Evolutionary conservation across 768 basidiomycete species (phyloP).

Genomic region (Cyathus striatus): DNA sequence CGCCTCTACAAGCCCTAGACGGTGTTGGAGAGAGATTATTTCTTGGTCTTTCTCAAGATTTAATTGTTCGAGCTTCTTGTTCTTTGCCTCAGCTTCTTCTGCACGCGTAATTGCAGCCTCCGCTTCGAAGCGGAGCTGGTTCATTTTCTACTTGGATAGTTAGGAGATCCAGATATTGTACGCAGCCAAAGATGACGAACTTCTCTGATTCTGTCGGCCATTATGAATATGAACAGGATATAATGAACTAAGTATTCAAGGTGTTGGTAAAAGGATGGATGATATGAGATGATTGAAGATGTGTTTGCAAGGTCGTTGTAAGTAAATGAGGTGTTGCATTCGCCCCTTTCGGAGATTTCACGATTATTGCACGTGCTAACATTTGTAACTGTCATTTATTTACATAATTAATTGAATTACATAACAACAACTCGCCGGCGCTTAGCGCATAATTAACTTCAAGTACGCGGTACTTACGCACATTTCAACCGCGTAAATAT

Average conservation of each 20-base stretch:
- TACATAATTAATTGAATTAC: no score
- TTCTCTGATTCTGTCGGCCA: slow-evolving; percentile 51
- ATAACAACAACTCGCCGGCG: no score
- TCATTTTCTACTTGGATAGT: slow-evolving; percentile 56
- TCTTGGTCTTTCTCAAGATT: slow-evolving; percentile 83
- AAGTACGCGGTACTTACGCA: no score
- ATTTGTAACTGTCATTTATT: no score
- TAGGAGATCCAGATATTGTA: slow-evolving; percentile 1
- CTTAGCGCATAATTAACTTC: no score
- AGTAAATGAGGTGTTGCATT: no score
- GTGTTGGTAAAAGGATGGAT: neutral
- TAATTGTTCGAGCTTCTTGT: slow-evolving; percentile 70
- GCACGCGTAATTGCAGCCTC: slow-evolving; percentile 79
- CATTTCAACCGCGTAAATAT: no score
- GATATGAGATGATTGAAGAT: neutral
- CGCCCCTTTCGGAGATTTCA: slow-evolving; percentile 24
- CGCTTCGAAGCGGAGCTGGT: slow-evolving; percentile 74
- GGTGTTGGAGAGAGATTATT: slow-evolving; percentile 73
- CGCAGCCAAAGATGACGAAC: slow-evolving; percentile 16
- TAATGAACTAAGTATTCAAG: neutral
- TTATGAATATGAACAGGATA: slow-evolving; percentile 15
- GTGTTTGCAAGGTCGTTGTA: no score
- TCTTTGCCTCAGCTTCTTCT: slow-evolving; percentile 80
- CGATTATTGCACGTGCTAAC: no score
- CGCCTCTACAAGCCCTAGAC: slow-evolving; percentile 55